These are phyloP conservation scores for Pyrenophora graminea DNA, from an alignment of 2,329 filamentous ascomycete genomes.

Conservation along the genomic window DNA sequence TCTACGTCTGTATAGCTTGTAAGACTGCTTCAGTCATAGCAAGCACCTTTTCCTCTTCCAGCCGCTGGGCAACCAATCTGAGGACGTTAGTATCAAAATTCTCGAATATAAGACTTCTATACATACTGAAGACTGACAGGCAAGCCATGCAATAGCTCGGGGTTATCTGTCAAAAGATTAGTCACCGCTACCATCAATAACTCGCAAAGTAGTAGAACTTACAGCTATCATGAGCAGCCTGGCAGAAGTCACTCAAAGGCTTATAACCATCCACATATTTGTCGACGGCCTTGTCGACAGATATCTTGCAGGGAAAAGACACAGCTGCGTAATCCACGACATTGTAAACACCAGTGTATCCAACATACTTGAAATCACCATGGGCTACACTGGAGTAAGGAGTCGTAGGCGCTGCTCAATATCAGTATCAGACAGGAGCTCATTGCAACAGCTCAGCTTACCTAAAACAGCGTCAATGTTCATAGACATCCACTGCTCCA, in stretches of 20 bases:
- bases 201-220: slow-evolving; percentile 25
- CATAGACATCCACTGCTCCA: slow-evolving; percentile 51
- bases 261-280: slow-evolving; percentile 25
- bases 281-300: slow-evolving; percentile 48
- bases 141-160: slow-evolving; percentile 49
- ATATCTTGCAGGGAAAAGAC: slow-evolving; percentile 51
- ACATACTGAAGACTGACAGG: slow-evolving; percentile 49
- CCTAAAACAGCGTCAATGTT: slow-evolving; percentile 53
- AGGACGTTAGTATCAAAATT: not conserved
- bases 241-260: slow-evolving; percentile 47
- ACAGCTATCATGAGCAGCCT: slow-evolving; percentile 48
- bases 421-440: slow-evolving; percentile 9
- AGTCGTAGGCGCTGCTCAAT: slow-evolving; percentile 47
- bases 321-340: slow-evolving; percentile 53
- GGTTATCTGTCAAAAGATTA: slow-evolving; percentile 36
- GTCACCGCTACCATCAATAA: not conserved
- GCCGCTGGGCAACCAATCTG: slow-evolving; percentile 45
- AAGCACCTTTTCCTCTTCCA: slow-evolving; percentile 51
- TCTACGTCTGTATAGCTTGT: slow-evolving; percentile 27
- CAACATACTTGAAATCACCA: slow-evolving; percentile 52
- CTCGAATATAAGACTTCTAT: not conserved
- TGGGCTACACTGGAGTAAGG: slow-evolving; percentile 51
- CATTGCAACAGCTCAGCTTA: slow-evolving; percentile 12
- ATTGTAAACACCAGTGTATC: slow-evolving; percentile 55
- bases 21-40: slow-evolving; percentile 46